Percentiles rank a stretch among this genome's conserved stretches.
Evolutionary conservation across 2,329 filamentous ascomycete species (phyloP).

Genomic region (Penicillium sp.): DNA sequence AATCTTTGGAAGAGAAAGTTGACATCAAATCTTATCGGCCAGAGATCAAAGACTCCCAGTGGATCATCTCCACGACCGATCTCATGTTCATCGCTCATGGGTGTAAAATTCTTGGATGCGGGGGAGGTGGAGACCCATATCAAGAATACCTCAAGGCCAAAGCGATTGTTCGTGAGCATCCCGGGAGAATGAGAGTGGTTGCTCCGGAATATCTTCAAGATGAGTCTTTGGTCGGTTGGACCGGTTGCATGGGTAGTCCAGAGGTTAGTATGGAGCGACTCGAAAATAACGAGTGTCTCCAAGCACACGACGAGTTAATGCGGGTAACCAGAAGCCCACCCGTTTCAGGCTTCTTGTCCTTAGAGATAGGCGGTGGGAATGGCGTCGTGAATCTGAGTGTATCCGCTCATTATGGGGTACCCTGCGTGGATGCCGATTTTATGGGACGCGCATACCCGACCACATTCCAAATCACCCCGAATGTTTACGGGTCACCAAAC

Average conservation of each 20-base stretch:
- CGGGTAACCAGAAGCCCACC: slow-evolving; percentile 50
- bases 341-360: slow-evolving; percentile 62
- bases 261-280: slow-evolving; percentile 66
- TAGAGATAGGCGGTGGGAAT: slow-evolving; percentile 71
- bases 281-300: slow-evolving; percentile 56
- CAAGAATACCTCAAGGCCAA: slow-evolving; percentile 22
- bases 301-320: slow-evolving; percentile 55
- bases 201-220: slow-evolving; percentile 56
- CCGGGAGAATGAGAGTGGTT: slow-evolving; percentile 56
- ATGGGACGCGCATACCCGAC: slow-evolving; percentile 54
- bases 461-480: slow-evolving; percentile 51
- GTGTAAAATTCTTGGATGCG: slow-evolving; percentile 19
- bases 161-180: slow-evolving; percentile 8
- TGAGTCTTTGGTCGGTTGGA: slow-evolving; percentile 56
- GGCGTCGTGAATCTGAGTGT: slow-evolving; percentile 63
- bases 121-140: slow-evolving; percentile 18
- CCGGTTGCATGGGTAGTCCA: slow-evolving; percentile 63
- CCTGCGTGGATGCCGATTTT: slow-evolving; percentile 51
- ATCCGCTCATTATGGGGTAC: slow-evolving; percentile 55
- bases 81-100: slow-evolving; percentile 17
- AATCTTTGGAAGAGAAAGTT: background rate
- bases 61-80: slow-evolving; percentile 17
- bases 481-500: slow-evolving; percentile 39
- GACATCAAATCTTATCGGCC: slow-evolving; percentile 26
- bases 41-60: slow-evolving; percentile 16